Evolutionary conservation across 208 protist species (phyloP).

Genomic region (Acanthamoeba triangularis): DNA sequence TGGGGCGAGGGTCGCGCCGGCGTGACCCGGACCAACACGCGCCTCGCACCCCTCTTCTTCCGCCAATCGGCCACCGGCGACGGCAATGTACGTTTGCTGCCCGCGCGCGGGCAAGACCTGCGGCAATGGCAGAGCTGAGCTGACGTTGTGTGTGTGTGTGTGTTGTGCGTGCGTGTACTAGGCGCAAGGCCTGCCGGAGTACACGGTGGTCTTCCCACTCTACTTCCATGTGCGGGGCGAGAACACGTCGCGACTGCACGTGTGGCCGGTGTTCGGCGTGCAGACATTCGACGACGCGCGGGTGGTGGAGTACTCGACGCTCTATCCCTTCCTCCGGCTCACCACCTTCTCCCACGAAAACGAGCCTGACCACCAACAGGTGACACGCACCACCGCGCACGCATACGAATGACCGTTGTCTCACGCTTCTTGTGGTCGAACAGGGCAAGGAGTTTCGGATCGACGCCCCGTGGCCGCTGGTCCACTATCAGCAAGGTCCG

Average conservation of each 20-base stretch:
- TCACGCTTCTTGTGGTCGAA: not conserved
- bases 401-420: not conserved
- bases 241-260: slow-evolving; percentile 14
- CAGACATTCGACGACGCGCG: not conserved
- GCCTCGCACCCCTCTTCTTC: slow-evolving; percentile 13
- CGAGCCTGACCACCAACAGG: not conserved
- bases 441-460: not conserved
- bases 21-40: not conserved
- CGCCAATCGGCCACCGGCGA: not conserved
- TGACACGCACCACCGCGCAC: not conserved
- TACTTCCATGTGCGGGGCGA: slow-evolving; percentile 6
- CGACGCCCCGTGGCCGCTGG: slow-evolving; percentile 20
- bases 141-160: no score
- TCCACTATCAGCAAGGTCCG: slow-evolving; percentile 3
- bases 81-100: not conserved
- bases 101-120: not conserved
- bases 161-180: no score
- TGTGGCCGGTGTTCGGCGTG: slow-evolving; percentile 15
- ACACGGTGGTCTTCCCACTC: slow-evolving; percentile 19
- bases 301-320: not conserved
- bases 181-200: not conserved
- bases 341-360: not conserved
- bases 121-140: no score
- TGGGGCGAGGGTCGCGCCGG: not conserved
- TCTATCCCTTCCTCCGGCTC: slow-evolving; percentile 21